Evolutionary conservation across 2,329 filamentous ascomycete species (phyloP).

Genomic region (Penicillium oxalicum): DNA sequence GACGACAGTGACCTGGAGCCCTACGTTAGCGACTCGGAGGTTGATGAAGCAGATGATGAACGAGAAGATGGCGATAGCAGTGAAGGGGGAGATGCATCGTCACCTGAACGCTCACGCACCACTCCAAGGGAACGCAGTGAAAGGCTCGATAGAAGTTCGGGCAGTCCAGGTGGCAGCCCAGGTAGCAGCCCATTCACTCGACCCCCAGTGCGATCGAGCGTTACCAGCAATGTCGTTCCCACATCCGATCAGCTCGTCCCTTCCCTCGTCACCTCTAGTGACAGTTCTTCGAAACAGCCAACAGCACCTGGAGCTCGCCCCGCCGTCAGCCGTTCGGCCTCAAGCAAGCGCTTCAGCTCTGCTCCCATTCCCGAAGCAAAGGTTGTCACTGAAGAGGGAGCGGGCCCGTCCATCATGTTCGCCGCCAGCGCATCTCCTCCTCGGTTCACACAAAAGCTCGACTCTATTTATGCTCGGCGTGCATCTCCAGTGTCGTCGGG

Average conservation of each 20-base stretch:
- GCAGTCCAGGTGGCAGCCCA: slow-evolving; percentile 7
- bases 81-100: slow-evolving; percentile 1
- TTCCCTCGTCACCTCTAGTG: slow-evolving; percentile 21
- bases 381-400: slow-evolving; percentile 54
- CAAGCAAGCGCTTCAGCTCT: slow-evolving; percentile 56
- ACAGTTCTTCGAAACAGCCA: slow-evolving; percentile 20
- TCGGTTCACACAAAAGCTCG: slow-evolving; percentile 21
- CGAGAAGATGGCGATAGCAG: slow-evolving; percentile 4
- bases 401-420: slow-evolving; percentile 71
- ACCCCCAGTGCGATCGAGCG: slow-evolving; percentile 1
- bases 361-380: slow-evolving; percentile 65
- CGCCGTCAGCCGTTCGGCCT: slow-evolving; percentile 25
- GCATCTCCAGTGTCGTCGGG: slow-evolving; percentile 14
- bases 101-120: slow-evolving; percentile 4
- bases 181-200: slow-evolving; percentile 7
- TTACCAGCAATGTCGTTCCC: slow-evolving; percentile 2
- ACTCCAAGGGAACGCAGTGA: slow-evolving; percentile 3
- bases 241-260: slow-evolving; percentile 15
- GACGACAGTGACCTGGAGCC: slow-evolving; percentile 39
- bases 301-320: slow-evolving; percentile 20
- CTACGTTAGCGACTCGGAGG: slow-evolving; percentile 35
- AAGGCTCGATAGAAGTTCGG: slow-evolving; percentile 12
- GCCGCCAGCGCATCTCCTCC: slow-evolving; percentile 43
- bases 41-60: slow-evolving; percentile 19
- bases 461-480: slow-evolving; percentile 37